Base-by-base conservation (phyloP, 2,329 filamentous ascomycete genomes). In the Fusarium sublunatum region DNA sequence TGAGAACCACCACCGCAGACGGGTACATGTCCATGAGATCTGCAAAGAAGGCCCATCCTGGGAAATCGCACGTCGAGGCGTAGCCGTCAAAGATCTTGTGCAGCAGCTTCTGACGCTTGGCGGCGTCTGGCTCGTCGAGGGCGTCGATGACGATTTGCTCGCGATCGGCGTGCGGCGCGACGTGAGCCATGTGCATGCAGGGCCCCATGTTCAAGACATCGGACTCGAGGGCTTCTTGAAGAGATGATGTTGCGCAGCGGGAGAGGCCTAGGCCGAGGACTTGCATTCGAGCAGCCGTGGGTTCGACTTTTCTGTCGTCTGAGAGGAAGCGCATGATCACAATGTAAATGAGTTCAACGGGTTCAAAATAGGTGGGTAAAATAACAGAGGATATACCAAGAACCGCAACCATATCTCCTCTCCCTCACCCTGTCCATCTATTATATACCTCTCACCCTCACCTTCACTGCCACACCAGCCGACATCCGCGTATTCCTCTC, bases 1-100 rank as follows among this genome's bases (percentile, higher is more conserved):
- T 76, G n/a, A 76, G 65, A 6, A 76, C 59, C 42, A 76, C 51
- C 2, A 47, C 42, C 3, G 74, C 74, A 2, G 73, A 68, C 2
- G 74, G 74, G 19, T 74, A 76, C 72, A 76, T 73, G 43, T 77
- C 75, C 72, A 76, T 75, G n/a, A 77, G 66, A 53, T 76, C 74
- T 19, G 73, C 68, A 7, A 68, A 51, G 53, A 76, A 76, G 41
- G 60, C 49, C 44, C 70, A 69, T 6, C 57, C 71, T 2, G 75
- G 75, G 31, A 74, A 71, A 53, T 76, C 55, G 59, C 68, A 55
- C 2, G 68, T 49, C 32, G 66, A 69, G 13, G 62, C 57, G 52
- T 72, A 74, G 15, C 73, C 72, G 36, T 71, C 67, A 44, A 73
- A 73, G 32, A 76, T 51, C 29, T 64, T 43, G 48, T 68, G 61